A percentile compares a stretch with the other conserved stretches of the same genome.
Conservation (phyloP, 2,329 filamentous ascomycete genomes). For the Tolypocladium tropicale region DNA sequence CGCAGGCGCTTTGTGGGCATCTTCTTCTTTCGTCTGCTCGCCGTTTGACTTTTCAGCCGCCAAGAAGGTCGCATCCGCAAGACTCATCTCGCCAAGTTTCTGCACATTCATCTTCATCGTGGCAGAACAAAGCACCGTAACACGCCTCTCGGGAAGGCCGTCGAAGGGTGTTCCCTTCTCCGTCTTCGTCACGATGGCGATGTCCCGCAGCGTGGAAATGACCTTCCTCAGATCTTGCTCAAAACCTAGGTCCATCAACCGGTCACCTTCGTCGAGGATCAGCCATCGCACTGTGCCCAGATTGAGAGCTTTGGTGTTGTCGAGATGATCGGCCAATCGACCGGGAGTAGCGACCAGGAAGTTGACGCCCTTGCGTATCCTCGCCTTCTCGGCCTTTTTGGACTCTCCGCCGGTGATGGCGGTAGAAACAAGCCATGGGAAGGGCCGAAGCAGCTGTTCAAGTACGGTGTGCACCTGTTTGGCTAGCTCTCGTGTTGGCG, state of each 20-base stretch:
- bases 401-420: slow-evolving; percentile 64
- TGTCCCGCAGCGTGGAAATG: slow-evolving; percentile 64
- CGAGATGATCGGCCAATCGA: slow-evolving; percentile 79
- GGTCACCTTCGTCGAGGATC: slow-evolving; percentile 89
- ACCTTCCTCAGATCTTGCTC: slow-evolving; percentile 88
- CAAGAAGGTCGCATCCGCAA: slow-evolving; percentile 86
- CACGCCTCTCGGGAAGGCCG: slow-evolving; percentile 62
- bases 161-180: slow-evolving; percentile 48
- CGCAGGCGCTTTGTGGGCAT: slow-evolving; percentile 68
- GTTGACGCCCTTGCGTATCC: slow-evolving; percentile 86
- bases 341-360: slow-evolving; percentile 93
- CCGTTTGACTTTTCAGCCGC: slow-evolving; percentile 50
- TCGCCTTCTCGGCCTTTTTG: slow-evolving; percentile 78
- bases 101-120: slow-evolving; percentile 98
- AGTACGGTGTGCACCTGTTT: slow-evolving; percentile 87
- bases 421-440: slow-evolving; percentile 88
- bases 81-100: slow-evolving; percentile 83
- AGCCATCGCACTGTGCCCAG: slow-evolving; percentile 88
- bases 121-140: slow-evolving; percentile 87
- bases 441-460: slow-evolving; percentile 75
- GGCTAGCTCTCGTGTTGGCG: slow-evolving; percentile 86
- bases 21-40: slow-evolving; percentile 33
- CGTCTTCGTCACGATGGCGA: slow-evolving; percentile 47
- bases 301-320: slow-evolving; percentile 82
- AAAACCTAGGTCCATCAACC: slow-evolving; percentile 97